phyloP scores from a whole-genome alignment of 1,139 yeast species.

The Saccharomyces hybrid region DNA sequence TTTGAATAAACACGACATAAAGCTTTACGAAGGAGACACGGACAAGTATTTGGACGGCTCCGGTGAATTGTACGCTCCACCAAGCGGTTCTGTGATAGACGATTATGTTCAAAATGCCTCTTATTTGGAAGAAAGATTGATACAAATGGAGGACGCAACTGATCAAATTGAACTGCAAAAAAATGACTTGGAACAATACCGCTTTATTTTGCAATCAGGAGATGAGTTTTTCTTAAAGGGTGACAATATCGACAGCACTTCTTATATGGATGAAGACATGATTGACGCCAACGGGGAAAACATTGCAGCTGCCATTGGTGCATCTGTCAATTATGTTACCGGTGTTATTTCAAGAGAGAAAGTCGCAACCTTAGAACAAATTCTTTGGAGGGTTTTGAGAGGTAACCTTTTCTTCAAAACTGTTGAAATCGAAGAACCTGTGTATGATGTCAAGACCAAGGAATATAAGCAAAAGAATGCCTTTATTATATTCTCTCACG shows the following conservation, averaged over 20 bases:
- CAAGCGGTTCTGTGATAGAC: conserved; percentile 65
- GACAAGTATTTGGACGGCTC: conserved; percentile 7
- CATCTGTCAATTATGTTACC: conserved; percentile 55
- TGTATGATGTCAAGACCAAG: conserved; percentile 44
- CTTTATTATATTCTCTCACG: conserved; percentile 83
- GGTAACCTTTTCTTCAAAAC: conserved; percentile 78
- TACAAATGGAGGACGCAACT: conserved; percentile 49
- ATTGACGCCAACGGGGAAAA: conserved; percentile 13
- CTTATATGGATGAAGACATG: conserved; percentile 5
- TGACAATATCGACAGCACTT: conserved; percentile 8
- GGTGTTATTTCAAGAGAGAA: conserved; percentile 78
- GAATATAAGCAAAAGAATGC: conserved; percentile 56
- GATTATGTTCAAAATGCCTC: conserved; percentile 63
- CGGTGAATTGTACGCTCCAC: conserved; percentile 15
- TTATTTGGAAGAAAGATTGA: conserved; percentile 50
- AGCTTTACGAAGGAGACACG: conserved; percentile 37
- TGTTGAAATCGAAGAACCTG: conserved; percentile 55
- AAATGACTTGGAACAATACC: conserved; percentile 52
- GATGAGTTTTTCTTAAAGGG: conserved; percentile 53
- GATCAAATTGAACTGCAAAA: conserved; percentile 48
- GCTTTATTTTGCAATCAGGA: conserved; percentile 62
- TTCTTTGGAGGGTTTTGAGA: conserved; percentile 86
- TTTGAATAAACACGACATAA: conserved; percentile 44
- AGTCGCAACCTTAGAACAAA: conserved; percentile 66
- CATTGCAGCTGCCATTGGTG: conserved; percentile 11